Conservation (phyloP, 2,329 filamentous ascomycete genomes). For the Fusarium marasasianum region DNA sequence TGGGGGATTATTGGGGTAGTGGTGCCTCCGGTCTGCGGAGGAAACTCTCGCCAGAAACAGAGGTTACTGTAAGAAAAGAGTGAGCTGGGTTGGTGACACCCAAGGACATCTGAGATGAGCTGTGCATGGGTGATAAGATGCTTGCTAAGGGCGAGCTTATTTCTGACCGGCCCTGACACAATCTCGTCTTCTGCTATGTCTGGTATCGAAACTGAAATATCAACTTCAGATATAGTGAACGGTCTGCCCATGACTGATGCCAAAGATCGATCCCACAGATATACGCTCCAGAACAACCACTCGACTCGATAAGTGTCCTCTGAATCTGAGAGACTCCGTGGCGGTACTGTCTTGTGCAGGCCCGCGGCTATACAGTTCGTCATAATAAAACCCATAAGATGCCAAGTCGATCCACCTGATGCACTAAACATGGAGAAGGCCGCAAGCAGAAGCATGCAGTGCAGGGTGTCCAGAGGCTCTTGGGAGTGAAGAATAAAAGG, state of each 20-base stretch:
- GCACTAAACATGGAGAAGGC: constrained; percentile 12
- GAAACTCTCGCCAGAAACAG: constrained; percentile 21
- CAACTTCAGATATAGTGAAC: background rate
- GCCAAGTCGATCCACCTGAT: constrained; percentile 7
- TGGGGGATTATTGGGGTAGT: no score
- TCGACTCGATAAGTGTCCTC: background rate
- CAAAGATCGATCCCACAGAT: constrained; percentile 7
- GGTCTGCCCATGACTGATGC: constrained; percentile 1
- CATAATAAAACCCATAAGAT: constrained; percentile 11
- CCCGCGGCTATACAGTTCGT: constrained; percentile 19
- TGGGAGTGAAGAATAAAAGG: background rate
- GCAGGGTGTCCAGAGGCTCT: background rate
- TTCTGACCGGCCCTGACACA: background rate
- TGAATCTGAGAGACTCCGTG: no score
- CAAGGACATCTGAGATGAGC: background rate
- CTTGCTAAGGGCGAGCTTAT: background rate
- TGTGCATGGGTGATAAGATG: constrained; percentile 12
- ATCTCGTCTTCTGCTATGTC: background rate
- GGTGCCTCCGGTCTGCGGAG: background rate
- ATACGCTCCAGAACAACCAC: constrained; percentile 23
- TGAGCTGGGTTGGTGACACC: rapidly evolving
- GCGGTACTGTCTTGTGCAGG: background rate
- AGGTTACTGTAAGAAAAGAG: constrained; percentile 19
- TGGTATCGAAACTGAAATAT: constrained; percentile 10
- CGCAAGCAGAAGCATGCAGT: constrained; percentile 16